Conservation (phyloP, 2,329 filamentous ascomycete species). For the Hypoxylon sp. region DNA sequence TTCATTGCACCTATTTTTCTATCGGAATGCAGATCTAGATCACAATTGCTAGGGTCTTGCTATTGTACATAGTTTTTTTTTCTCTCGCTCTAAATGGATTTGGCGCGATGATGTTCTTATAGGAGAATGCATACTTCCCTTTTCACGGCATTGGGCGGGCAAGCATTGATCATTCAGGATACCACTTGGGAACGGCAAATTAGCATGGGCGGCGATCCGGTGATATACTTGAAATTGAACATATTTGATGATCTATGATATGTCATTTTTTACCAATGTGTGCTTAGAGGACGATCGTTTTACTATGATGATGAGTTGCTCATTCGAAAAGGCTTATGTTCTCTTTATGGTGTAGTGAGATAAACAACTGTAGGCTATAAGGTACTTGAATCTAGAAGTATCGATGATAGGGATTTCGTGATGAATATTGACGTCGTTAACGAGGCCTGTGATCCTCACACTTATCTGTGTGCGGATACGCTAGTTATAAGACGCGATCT, state of each 20-base stretch:
- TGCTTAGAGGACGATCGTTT: background rate
- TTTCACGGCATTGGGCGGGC: slow-evolving; percentile 46
- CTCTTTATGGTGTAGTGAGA: background rate
- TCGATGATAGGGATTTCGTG: slow-evolving; percentile 7
- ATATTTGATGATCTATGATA: slow-evolving; percentile 29
- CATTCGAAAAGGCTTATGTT: background rate
- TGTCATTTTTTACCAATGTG: slow-evolving; percentile 4
- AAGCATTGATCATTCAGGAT: slow-evolving; percentile 50
- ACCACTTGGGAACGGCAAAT: slow-evolving; percentile 50
- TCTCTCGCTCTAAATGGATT: slow-evolving; percentile 42
- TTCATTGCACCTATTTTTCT: slow-evolving; percentile 44
- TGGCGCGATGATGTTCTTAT: slow-evolving; percentile 36
- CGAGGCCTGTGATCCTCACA: slow-evolving; percentile 5
- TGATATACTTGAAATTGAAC: slow-evolving; percentile 45
- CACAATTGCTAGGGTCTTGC: slow-evolving; percentile 25
- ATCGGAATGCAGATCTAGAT: slow-evolving; percentile 19
- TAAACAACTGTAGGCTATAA: background rate
- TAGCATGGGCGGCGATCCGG: slow-evolving; percentile 52
- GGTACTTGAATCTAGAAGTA: background rate
- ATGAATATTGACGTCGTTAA: slow-evolving; percentile 1
- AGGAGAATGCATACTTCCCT: slow-evolving; percentile 38
- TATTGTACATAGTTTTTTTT: slow-evolving; percentile 50
- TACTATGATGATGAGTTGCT: background rate
- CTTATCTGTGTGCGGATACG: too few relatives aligned
- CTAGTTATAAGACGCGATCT: background rate